Conservation (phyloP, 495 filamentous ascomycete genomes). For the Neurospora pannonica region DNA sequence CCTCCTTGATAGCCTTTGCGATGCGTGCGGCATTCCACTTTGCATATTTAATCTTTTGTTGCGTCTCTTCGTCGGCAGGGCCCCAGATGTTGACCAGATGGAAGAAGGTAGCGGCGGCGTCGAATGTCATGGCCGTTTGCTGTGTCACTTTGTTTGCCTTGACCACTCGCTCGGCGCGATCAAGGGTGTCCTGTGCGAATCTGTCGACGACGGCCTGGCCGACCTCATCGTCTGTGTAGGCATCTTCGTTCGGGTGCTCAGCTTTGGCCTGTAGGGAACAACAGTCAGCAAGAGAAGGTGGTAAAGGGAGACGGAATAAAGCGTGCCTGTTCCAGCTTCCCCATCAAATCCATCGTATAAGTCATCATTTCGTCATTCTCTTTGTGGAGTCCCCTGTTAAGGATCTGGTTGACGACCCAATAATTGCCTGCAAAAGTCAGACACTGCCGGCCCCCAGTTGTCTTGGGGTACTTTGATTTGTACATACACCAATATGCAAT, state of each 20-base stretch:
- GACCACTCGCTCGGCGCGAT: constrained; percentile 71
- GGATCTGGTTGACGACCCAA: constrained; percentile 86
- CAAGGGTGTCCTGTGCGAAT: constrained; percentile 81
- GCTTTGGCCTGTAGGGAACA: constrained; percentile 49
- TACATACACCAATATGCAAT: constrained; percentile 89
- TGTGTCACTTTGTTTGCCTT: constrained; percentile 75
- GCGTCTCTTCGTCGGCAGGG: constrained; percentile 60
- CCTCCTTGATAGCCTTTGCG: constrained; percentile 78
- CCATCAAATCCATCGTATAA: constrained; percentile 80
- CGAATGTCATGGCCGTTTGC: constrained; percentile 92
- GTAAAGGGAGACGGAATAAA: not conserved
- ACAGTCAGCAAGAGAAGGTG: not conserved
- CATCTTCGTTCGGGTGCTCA: constrained; percentile 43
- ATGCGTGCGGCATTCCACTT: constrained; percentile 95
- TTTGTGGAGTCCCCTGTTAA: constrained; percentile 67
- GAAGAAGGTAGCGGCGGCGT: constrained; percentile 84
- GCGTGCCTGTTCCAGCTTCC: constrained; percentile 76
- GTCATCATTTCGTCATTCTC: constrained; percentile 60
- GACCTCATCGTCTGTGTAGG: constrained; percentile 70
- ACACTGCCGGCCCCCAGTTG: not conserved
- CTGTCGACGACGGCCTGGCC: constrained; percentile 89
- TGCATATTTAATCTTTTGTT: constrained; percentile 84
- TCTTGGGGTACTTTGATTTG: not conserved
- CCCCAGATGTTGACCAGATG: constrained; percentile 82
- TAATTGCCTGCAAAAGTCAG: constrained; percentile 60